These are phyloP conservation scores for Aspergillus hortae DNA, from an alignment of 2,329 filamentous ascomycete species.

Conservation along the genomic window DNA sequence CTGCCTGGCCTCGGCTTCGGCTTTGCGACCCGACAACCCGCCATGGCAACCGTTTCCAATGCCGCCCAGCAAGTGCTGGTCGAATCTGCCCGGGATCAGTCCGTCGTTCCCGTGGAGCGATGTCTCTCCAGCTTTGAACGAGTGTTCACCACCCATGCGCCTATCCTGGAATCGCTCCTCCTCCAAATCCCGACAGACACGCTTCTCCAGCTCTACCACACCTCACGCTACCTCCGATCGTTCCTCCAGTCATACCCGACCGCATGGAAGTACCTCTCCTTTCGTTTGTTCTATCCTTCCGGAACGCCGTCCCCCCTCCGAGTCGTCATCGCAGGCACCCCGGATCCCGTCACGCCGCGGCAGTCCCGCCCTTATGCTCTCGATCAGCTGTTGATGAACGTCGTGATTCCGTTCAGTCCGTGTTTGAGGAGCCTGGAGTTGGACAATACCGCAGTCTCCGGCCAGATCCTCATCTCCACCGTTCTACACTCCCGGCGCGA, in stretches of 20 bases:
- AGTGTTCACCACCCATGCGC: slow-evolving; percentile 54
- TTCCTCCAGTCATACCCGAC: slow-evolving; percentile 57
- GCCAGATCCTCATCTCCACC: slow-evolving; percentile 53
- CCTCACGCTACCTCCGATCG: slow-evolving; percentile 51
- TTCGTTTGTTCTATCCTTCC: slow-evolving; percentile 48
- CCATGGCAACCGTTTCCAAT: slow-evolving; percentile 8
- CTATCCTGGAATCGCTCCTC: slow-evolving; percentile 57
- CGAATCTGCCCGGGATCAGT: slow-evolving; percentile 22
- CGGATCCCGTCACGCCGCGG: slow-evolving; percentile 36
- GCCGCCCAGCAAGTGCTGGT: slow-evolving; percentile 19
- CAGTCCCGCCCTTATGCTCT: slow-evolving; percentile 57
- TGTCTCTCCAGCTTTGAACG: slow-evolving; percentile 50
- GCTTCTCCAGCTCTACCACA: slow-evolving; percentile 58
- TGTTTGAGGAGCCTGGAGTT: slow-evolving; percentile 56
- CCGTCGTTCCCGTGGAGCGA: slow-evolving; percentile 22
- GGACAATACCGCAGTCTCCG: slow-evolving; percentile 59
- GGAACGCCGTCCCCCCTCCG: slow-evolving; percentile 30
- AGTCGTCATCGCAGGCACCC: slow-evolving; percentile 29
- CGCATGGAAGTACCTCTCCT: slow-evolving; percentile 60
- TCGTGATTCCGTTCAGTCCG: slow-evolving; percentile 55
- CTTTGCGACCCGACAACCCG: slow-evolving; percentile 9
- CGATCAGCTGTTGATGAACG: slow-evolving; percentile 54
- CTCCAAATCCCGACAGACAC: slow-evolving; percentile 55
- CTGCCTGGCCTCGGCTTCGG: slow-evolving; percentile 10
- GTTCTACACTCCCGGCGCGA: slow-evolving; percentile 53